phyloP scores from a whole-genome alignment of 139 green algal genomes.

The Coccomyxa sp. region DNA sequence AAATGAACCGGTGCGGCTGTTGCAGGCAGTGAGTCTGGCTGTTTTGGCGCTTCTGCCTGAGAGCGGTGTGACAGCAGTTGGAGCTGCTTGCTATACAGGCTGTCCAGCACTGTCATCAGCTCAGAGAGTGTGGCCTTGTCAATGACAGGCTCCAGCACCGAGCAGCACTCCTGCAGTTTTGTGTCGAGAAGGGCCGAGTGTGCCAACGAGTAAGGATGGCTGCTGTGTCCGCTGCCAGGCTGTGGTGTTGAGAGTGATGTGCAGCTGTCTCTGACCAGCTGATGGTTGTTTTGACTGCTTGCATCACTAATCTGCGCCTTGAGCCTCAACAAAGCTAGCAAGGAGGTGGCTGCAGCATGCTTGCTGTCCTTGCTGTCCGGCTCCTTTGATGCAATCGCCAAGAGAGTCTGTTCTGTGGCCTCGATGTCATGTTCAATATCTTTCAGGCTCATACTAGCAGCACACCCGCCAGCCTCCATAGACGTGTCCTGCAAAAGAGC shows the following conservation, averaged over 20 bases:
- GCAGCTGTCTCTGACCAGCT: neutral
- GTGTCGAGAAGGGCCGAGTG: neutral
- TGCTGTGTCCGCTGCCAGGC: neutral
- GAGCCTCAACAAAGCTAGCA: neutral
- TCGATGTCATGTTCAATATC: neutral
- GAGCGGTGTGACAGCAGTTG: neutral
- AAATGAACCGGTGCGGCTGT: neutral
- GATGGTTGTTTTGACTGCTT: neutral
- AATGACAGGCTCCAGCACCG: neutral
- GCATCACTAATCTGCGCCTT: neutral
- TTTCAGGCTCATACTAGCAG: neutral
- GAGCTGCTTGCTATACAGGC: neutral
- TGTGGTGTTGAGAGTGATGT: neutral
- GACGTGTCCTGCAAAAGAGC: neutral
- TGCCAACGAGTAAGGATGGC: too few relatives aligned
- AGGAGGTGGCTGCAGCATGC: neutral
- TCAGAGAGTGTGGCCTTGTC: neutral
- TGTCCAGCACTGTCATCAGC: neutral
- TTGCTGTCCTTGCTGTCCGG: neutral
- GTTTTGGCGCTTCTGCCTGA: neutral
- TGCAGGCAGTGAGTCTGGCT: neutral
- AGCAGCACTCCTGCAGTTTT: neutral
- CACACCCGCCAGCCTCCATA: neutral
- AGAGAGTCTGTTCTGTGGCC: neutral
- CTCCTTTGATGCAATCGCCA: neutral